These are phyloP conservation scores for Eucalyptus decipiens DNA, from an alignment of 345 rosid species.

Conservation along the genomic window DNA sequence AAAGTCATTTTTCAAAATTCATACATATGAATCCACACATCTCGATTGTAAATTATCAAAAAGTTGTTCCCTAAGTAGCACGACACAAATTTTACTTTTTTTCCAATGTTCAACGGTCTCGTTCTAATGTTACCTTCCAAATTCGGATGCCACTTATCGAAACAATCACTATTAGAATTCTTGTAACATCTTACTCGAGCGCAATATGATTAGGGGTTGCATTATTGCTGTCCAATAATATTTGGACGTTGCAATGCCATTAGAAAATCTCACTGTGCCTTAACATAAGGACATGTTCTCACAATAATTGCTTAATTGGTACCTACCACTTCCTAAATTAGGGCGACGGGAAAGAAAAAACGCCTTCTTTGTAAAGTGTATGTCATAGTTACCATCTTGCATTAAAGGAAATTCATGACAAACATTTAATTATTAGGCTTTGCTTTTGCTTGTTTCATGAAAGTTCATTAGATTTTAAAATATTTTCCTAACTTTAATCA, in stretches of 20 bases:
- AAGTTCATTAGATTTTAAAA: too few relatives aligned
- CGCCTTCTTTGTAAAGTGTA: background rate
- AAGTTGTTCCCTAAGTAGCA: background rate
- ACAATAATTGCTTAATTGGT: background rate
- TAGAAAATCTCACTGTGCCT: background rate
- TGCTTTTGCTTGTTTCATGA: background rate
- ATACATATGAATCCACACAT: background rate
- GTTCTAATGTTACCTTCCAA: background rate
- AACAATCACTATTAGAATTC: background rate
- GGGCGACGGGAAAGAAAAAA: background rate
- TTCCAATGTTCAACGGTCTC: background rate
- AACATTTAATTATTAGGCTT: background rate
- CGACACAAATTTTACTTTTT: background rate
- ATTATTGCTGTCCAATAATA: background rate
- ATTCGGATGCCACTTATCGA: background rate
- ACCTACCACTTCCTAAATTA: background rate
- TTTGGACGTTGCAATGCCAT: too few relatives aligned
- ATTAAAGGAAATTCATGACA: background rate
- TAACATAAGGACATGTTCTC: background rate
- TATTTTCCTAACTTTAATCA: too few relatives aligned
- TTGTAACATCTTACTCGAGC: background rate
- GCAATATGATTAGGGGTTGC: background rate
- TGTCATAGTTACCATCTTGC: background rate
- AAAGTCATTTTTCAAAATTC: background rate
- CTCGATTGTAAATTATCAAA: background rate